Evolutionary conservation across 768 basidiomycete species (phyloP), one percentile per base, ranked within the genome.

Genomic region (Panus rudis): DNA sequence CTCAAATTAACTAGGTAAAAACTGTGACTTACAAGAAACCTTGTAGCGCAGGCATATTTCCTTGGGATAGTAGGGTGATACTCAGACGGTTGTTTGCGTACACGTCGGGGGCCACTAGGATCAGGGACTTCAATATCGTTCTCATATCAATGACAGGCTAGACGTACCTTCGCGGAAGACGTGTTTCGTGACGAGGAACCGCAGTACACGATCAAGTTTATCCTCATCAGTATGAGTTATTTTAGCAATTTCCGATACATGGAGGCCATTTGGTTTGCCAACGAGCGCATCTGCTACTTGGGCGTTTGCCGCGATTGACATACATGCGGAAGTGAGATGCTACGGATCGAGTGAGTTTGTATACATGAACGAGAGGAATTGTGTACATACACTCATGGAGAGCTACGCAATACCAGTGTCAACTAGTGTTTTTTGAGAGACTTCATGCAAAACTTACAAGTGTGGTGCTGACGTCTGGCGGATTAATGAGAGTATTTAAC

Each of bases 141-240:
- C 4, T 12, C 40, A 31, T 16, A 10, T 14, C n/a, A 23, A 37
- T 16, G 17, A 19, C n/a, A 14, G 17, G 13, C 10, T 3, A 13
- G 7, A 35, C 41, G 21, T 6, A 43, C 49, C 45, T 62, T 71
- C 69, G 28, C 55, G 47, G 49, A 68, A 74, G 42, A 60, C 57
- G 48, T 72, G 69, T 32, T 61, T 69, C 12, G 68, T 61, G 11
- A 67, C 64, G 5, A 74, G 62, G 2, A 63, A 47, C 2, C 70
- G 63, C 34, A 74, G 43, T 23, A 73, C 57, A 2, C 68, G 59
- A 1, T 57, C 59, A 1, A 73, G 54, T 41, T 72, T 74, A 23
- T 46, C 56, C 4, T 47, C 44, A 17, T 70, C 57, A 7, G 70
- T 43, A 2, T 64, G 60, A 2, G 67, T 49, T 32, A 53, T 53